These are phyloP conservation scores for Kurtzmaniella quercitrusa DNA, from an alignment of 1,139 yeast genomes.

Conservation along the genomic window DNA sequence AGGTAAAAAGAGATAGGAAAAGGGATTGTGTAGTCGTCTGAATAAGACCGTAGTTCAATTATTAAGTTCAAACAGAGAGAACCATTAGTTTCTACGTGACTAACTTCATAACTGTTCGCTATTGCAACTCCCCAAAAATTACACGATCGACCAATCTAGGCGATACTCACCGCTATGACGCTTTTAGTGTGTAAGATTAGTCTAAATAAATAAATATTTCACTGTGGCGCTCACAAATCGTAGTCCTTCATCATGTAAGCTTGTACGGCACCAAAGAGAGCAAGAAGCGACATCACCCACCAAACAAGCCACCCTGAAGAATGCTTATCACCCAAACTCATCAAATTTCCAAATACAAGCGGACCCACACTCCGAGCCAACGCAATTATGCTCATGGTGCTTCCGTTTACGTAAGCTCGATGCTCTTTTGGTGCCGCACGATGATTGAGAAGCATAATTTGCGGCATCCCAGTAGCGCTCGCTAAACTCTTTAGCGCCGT, in stretches of 20 bases:
- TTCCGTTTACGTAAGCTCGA: slow-evolving; percentile 21
- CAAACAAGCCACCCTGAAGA: slow-evolving; percentile 49
- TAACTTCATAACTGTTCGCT: neutral
- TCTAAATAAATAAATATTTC: too few relatives aligned
- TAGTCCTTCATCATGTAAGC: slow-evolving; percentile 30
- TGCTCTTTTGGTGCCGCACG: slow-evolving; percentile 20
- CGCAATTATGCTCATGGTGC: slow-evolving; percentile 19
- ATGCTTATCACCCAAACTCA: slow-evolving; percentile 42
- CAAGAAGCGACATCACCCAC: slow-evolving; percentile 38
- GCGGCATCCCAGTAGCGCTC: slow-evolving; percentile 16
- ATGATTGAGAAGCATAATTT: slow-evolving; percentile 16
- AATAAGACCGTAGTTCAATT: too few relatives aligned
- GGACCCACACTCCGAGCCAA: slow-evolving; percentile 21
- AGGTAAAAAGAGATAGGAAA: neutral
- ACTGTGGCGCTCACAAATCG: slow-evolving; percentile 15
- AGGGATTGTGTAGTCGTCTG: too few relatives aligned
- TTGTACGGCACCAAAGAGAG: slow-evolving; percentile 28
- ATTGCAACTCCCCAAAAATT: too few relatives aligned
- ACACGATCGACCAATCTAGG: neutral
- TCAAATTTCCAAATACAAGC: slow-evolving; percentile 49
- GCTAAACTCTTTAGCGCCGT: slow-evolving; percentile 17
- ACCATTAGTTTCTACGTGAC: neutral
- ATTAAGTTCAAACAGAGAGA: too few relatives aligned
- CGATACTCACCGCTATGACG: neutral
- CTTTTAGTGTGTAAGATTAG: neutral